Percentiles rank a stretch among this genome's conserved stretches.
Evolutionary conservation across 192 early-diverging fungal species (phyloP).

Genomic region (Radiomyces spectabilis): DNA sequence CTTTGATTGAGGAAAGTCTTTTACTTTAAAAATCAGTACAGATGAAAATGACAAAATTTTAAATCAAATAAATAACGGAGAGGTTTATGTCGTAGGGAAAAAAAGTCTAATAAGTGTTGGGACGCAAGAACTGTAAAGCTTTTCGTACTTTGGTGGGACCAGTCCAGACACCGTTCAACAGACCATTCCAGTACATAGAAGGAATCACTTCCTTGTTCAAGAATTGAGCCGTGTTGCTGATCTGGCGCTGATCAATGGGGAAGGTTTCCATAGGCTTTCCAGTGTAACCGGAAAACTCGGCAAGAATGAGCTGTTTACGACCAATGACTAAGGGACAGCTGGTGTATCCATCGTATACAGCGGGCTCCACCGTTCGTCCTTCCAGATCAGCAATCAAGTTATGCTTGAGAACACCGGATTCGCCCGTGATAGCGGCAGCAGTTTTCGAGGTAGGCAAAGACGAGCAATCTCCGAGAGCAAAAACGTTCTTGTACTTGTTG

Average conservation of each 20-base stretch:
- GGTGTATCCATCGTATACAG: conserved; percentile 76
- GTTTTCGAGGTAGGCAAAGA: conserved; percentile 84
- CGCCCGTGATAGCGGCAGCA: conserved; percentile 73
- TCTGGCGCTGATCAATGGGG: conserved; percentile 70
- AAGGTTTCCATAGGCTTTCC: conserved; percentile 70
- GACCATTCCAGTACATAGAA: conserved; percentile 70
- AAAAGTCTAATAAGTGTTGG: too few species aligned
- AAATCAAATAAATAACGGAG: too few species aligned
- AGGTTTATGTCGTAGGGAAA: too few species aligned
- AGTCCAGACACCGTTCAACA: conserved; percentile 72
- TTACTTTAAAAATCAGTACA: too few species aligned
- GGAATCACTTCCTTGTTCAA: conserved; percentile 76
- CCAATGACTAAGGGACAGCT: conserved; percentile 77
- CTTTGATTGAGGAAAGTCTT: too few species aligned
- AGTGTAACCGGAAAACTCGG: conserved; percentile 77
- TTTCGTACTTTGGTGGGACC: conserved; percentile 59
- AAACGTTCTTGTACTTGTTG: conserved; percentile 67
- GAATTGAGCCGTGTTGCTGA: conserved; percentile 56
- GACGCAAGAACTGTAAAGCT: conserved; percentile 28
- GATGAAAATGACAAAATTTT: too few species aligned
- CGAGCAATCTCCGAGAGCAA: conserved; percentile 72
- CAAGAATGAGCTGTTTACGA: conserved; percentile 71
- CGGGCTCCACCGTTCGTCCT: conserved; percentile 35
- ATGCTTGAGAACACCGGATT: conserved; percentile 62
- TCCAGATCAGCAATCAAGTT: conserved; percentile 60